phyloP scores from a whole-genome alignment of 2,329 filamentous ascomycete species.

The Nothophoma quercina region DNA sequence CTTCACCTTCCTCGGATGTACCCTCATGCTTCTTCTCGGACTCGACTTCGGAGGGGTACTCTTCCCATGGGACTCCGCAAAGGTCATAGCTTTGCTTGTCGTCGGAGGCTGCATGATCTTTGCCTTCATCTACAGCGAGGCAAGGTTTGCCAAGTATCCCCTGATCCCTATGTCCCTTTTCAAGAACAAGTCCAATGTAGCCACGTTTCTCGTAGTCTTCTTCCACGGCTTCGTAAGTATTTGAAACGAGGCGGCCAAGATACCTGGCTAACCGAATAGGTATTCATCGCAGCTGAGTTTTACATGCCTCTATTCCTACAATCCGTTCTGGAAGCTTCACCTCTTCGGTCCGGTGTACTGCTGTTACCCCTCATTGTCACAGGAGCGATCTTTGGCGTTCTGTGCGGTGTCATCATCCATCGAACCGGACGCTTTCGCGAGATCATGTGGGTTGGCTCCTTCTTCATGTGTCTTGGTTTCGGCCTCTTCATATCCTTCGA shows the following conservation, averaged over 20 bases:
- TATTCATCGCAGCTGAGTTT: slow-evolving; percentile 66
- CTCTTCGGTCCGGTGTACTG: slow-evolving; percentile 67
- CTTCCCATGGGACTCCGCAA: slow-evolving; percentile 62
- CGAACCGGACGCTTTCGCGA: slow-evolving; percentile 54
- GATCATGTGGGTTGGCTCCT: slow-evolving; percentile 46
- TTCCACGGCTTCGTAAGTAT: slow-evolving; percentile 57
- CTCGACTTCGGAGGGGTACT: slow-evolving; percentile 62
- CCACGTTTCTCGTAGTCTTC: slow-evolving; percentile 61
- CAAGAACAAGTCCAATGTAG: slow-evolving; percentile 62
- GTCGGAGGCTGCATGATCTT: slow-evolving; percentile 58
- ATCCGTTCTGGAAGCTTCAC: slow-evolving; percentile 67
- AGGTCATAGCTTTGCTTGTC: slow-evolving; percentile 63
- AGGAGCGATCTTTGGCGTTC: slow-evolving; percentile 55
- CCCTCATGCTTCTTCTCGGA: slow-evolving; percentile 61
- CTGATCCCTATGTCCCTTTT: slow-evolving; percentile 74
- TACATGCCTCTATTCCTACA: slow-evolving; percentile 80
- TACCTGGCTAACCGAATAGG: slow-evolving; percentile 14
- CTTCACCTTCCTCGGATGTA: slow-evolving; percentile 59
- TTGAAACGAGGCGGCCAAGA: not conserved
- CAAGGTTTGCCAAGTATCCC: slow-evolving; percentile 68
- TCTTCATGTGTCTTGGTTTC: slow-evolving; percentile 43
- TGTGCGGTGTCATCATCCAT: slow-evolving; percentile 57
- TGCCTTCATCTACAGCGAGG: slow-evolving; percentile 68
- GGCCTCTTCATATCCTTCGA: slow-evolving; percentile 47
- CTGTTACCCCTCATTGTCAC: slow-evolving; percentile 65